Base-by-base conservation (phyloP, 371 early-diverging fungal species). In the Mucor mucedo region DNA sequence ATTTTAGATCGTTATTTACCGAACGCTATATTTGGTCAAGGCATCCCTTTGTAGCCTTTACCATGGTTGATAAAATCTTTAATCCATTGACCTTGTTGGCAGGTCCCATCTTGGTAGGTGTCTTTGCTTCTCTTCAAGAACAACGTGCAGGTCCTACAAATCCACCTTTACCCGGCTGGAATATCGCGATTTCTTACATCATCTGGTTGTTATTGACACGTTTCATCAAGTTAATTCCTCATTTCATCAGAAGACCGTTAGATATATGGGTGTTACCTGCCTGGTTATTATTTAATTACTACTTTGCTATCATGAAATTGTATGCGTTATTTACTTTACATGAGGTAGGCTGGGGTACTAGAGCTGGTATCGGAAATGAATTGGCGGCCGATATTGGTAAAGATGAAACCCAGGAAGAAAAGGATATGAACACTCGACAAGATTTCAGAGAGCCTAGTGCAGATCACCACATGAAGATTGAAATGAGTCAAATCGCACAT, bases 41-140 rank as follows among this genome's bases (percentile, higher is more conserved):
- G 33, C 86, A 91, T 64, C 91, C 91, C 2, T 91, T 82, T 67
- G 89, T 88, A 1, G 87, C 91, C 33, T 91, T 87, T 62, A 87
- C 89, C 21, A 91, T 91, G 91, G 55, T 89, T 6, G 91, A 91
- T 78, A 91, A 91, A 66, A 78, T 88, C 60, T 85, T 91, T 65
- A 91, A 91, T 57, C 90, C 91, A 0, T 69, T 91, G 45, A 89
- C 90, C 0, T 71, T 91, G 13, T 80, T 91, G n/a, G 80, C 87
- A 5, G 91, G 91, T 8, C 91, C 89, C 0, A 80, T 86, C 30
- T 80, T 88, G 2, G 89, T 91, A 13, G 60, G 71, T 41, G 66
- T 77, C 5, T 56, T 70, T 79, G 68, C 71, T 29, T 64, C 71
- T 28, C 56, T 74, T 41, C 65, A 70, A 69, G 61, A 73, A 59